Percentiles rank a stretch among this genome's conserved stretches.
phyloP scores from a whole-genome alignment of 1,139 yeast species.

The Candida sojae region DNA sequence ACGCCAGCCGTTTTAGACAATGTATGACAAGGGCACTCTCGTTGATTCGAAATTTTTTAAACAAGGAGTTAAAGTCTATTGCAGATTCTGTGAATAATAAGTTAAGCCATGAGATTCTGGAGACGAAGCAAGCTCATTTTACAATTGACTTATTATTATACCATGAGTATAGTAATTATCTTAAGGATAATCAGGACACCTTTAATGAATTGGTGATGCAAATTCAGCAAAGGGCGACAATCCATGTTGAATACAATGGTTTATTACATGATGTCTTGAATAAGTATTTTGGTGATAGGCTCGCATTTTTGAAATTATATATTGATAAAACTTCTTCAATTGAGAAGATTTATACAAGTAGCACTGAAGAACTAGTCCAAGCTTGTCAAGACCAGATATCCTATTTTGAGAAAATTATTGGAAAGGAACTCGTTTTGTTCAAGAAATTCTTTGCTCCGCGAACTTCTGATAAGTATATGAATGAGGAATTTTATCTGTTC shows the following conservation, averaged over 20 bases:
- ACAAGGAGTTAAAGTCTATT: slow-evolving; percentile 45
- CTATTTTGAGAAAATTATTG: slow-evolving; percentile 57
- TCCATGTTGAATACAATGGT: slow-evolving; percentile 63
- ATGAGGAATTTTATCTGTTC: slow-evolving; percentile 51
- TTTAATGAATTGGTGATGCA: slow-evolving; percentile 46
- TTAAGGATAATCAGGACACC: slow-evolving; percentile 22
- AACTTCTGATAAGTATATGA: slow-evolving; percentile 21
- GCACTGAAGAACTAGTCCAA: slow-evolving; percentile 44
- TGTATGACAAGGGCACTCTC: slow-evolving; percentile 84
- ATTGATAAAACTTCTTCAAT: slow-evolving; percentile 25
- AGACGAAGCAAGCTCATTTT: slow-evolving; percentile 16
- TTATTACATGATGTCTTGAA: slow-evolving; percentile 65
- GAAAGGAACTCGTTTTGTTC: slow-evolving; percentile 63
- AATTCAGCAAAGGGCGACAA: slow-evolving; percentile 48
- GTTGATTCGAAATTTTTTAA: slow-evolving; percentile 67
- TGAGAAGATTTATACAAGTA: slow-evolving; percentile 10
- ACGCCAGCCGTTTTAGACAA: slow-evolving; percentile 74
- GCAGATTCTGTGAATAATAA: slow-evolving; percentile 38
- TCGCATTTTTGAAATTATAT: slow-evolving; percentile 44
- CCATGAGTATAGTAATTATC: slow-evolving; percentile 49
- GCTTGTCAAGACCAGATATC: slow-evolving; percentile 61
- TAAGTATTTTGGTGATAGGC: slow-evolving; percentile 61
- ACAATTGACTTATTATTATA: slow-evolving; percentile 42
- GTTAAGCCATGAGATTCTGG: slow-evolving; percentile 38
- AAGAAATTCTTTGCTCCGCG: slow-evolving; percentile 44